Percentiles rank a stretch among this genome's conserved stretches.
Evolutionary conservation across 495 filamentous ascomycete species (phyloP).

Genomic region (Cairneyella variabilis): DNA sequence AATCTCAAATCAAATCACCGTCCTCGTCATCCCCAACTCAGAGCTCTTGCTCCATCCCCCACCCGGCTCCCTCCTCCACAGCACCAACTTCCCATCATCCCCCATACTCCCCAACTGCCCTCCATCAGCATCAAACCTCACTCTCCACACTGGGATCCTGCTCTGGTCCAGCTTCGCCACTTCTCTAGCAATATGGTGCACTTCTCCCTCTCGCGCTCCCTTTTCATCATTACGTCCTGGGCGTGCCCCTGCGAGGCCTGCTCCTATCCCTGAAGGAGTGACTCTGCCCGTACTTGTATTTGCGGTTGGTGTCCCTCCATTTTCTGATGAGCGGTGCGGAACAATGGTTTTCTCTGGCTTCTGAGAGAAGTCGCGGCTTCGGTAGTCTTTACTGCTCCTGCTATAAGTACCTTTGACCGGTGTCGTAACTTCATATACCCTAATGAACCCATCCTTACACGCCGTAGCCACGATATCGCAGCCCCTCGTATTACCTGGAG

Average conservation of each 20-base stretch:
- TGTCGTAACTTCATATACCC: conserved; percentile 78
- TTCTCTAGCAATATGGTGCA: conserved; percentile 42
- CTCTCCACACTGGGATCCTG: conserved; percentile 55
- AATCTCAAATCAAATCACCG: not conserved
- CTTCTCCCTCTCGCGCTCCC: conserved; percentile 34
- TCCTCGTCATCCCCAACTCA: conserved; percentile 47
- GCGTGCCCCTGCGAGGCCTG: conserved; percentile 52
- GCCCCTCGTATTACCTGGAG: conserved; percentile 78
- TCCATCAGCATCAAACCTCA: conserved; percentile 58
- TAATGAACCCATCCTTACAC: conserved; percentile 82
- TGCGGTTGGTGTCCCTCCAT: too few relatives aligned
- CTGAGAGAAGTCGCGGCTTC: conserved; percentile 17
- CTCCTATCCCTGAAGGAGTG: conserved; percentile 49
- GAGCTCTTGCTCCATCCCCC: conserved; percentile 52
- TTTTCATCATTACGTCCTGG: conserved; percentile 30
- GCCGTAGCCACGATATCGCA: conserved; percentile 90
- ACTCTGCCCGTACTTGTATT: conserved; percentile 12
- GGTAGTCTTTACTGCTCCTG: conserved; percentile 22
- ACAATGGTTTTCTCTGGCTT: conserved; percentile 19
- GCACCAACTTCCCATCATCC: conserved; percentile 56
- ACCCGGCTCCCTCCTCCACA: conserved; percentile 51
- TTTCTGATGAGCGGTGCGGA: conserved; percentile 12
- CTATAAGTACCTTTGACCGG: too few relatives aligned
- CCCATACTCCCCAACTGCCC: conserved; percentile 55
- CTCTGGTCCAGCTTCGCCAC: conserved; percentile 51